Conservation (phyloP, 1,284 basidiomycete species). For the Trametes versicolor region DNA sequence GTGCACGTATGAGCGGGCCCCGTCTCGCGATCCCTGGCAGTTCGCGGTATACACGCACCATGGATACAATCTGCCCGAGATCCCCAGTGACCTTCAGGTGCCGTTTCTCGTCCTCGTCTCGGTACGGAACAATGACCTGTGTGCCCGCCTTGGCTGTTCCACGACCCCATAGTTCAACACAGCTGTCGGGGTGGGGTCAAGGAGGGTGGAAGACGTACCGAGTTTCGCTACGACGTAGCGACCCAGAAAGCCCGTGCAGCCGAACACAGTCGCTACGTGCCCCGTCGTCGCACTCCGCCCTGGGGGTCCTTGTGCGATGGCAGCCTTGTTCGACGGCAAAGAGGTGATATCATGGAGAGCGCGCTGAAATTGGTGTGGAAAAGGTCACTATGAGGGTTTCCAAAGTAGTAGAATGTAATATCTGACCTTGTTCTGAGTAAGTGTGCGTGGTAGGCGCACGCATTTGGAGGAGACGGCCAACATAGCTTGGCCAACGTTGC, state of each 20-base stretch:
- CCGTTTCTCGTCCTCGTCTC: constrained; percentile 95
- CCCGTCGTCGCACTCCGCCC: constrained; percentile 91
- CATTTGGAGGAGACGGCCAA: constrained; percentile 41
- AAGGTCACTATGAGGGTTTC: not conserved
- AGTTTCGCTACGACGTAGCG: constrained; percentile 95
- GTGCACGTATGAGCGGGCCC: constrained; percentile 4
- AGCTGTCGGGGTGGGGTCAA: not conserved
- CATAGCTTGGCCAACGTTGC: constrained; percentile 40
- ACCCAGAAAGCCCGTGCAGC: constrained; percentile 95
- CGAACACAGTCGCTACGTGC: constrained; percentile 96
- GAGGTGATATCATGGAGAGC: constrained; percentile 75
- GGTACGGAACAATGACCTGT: constrained; percentile 95
- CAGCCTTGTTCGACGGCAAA: constrained; percentile 69
- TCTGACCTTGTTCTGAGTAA: constrained; percentile 36
- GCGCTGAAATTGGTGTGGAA: constrained; percentile 55
- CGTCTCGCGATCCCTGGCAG: constrained; percentile 10
- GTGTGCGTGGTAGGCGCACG: constrained; percentile 62
- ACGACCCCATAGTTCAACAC: constrained; percentile 14
- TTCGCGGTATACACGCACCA: constrained; percentile 63
- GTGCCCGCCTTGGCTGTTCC: constrained; percentile 86
- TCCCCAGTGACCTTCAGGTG: constrained; percentile 95
- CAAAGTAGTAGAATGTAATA: no score
- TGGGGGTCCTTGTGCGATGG: constrained; percentile 80
- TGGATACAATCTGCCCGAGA: constrained; percentile 94
- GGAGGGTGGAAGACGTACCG: constrained; percentile 57